A percentile compares a stretch with the other conserved stretches of the same genome.
Evolutionary conservation across 768 basidiomycete genomes (phyloP).

Genomic region (Termitomyces sp.): DNA sequence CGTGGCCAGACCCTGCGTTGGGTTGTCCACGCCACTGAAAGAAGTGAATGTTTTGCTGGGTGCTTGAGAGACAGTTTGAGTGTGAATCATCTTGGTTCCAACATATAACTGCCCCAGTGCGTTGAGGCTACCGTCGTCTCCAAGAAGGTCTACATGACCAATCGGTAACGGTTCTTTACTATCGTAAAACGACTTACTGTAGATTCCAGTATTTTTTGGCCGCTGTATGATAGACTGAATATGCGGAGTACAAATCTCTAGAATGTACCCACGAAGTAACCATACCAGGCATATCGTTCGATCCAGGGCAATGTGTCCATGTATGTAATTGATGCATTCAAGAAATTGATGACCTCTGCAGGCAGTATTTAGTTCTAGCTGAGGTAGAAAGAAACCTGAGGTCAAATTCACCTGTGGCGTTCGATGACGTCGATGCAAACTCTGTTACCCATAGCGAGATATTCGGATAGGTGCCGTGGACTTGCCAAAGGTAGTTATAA

Average conservation of each 20-base stretch:
- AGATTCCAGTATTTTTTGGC: slow-evolving; percentile 30
- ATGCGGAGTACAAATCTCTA: slow-evolving; percentile 5
- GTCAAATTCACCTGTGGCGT: slow-evolving; percentile 28
- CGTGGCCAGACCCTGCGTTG: slow-evolving; percentile 30
- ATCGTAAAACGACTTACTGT: slow-evolving; percentile 28
- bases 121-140: slow-evolving; percentile 39
- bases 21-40: slow-evolving; percentile 29
- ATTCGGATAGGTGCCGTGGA: slow-evolving; percentile 44
- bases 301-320: slow-evolving; percentile 53
- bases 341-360: slow-evolving; percentile 43
- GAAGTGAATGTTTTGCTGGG: slow-evolving; percentile 26
- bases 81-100: slow-evolving; percentile 40
- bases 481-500: slow-evolving; percentile 47
- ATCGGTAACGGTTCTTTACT: neutral
- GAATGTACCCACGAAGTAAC: slow-evolving; percentile 34
- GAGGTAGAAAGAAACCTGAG: neutral
- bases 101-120: slow-evolving; percentile 40
- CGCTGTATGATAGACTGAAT: slow-evolving; percentile 24
- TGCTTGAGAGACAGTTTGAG: slow-evolving; percentile 23
- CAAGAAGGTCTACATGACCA: slow-evolving; percentile 32
- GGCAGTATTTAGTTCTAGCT: neutral
- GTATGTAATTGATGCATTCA: slow-evolving; percentile 52
- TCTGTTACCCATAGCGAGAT: slow-evolving; percentile 62
- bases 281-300: slow-evolving; percentile 66
- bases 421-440: slow-evolving; percentile 49